These are phyloP conservation scores for Sporothrix sp. DNA, from an alignment of 2,329 filamentous ascomycete genomes.

Conservation along the genomic window DNA sequence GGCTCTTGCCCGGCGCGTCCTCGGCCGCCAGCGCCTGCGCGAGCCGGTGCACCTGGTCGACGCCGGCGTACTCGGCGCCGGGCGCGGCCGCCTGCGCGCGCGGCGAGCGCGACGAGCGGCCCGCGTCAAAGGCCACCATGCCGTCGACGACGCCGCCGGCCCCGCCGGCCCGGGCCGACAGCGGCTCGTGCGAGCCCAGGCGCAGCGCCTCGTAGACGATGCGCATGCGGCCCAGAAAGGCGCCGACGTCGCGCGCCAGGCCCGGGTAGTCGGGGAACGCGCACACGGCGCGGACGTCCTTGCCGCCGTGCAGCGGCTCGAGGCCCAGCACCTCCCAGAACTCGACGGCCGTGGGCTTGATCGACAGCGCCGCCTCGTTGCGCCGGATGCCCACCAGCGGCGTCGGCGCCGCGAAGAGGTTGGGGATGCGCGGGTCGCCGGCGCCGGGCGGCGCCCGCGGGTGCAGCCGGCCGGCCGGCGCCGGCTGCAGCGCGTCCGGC, in stretches of 20 bases:
- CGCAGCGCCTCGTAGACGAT: slow-evolving; percentile 65
- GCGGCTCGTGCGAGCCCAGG: slow-evolving; percentile 53
- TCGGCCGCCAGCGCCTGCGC: slow-evolving; percentile 36
- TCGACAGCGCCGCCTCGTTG: slow-evolving; percentile 57
- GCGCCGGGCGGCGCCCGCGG: slow-evolving; percentile 36
- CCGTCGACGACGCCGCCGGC: slow-evolving; percentile 38
- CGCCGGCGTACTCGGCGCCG: slow-evolving; percentile 36
- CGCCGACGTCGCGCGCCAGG: slow-evolving; percentile 48
- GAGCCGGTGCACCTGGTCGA: slow-evolving; percentile 40
- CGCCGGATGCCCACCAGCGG: slow-evolving; percentile 66
- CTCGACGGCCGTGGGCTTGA: slow-evolving; percentile 61
- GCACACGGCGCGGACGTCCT: slow-evolving; percentile 62
- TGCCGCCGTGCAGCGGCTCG: slow-evolving; percentile 58
- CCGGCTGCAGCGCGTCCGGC: slow-evolving; percentile 45
- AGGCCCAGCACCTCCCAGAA: slow-evolving; percentile 80
- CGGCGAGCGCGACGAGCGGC: neutral
- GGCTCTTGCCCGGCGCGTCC: slow-evolving; percentile 42
- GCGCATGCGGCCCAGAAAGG: slow-evolving; percentile 58
- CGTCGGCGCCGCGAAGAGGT: slow-evolving; percentile 52
- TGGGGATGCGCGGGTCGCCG: slow-evolving; percentile 41
- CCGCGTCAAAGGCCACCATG: slow-evolving; percentile 37
- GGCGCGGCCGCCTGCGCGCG: slow-evolving; percentile 14
- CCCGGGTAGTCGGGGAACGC: slow-evolving; percentile 59
- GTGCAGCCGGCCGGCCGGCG: slow-evolving; percentile 42
- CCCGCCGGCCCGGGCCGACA: slow-evolving; percentile 34